Conservation (phyloP, 495 filamentous ascomycete species). For the Penicillium dipodomyicola region DNA sequence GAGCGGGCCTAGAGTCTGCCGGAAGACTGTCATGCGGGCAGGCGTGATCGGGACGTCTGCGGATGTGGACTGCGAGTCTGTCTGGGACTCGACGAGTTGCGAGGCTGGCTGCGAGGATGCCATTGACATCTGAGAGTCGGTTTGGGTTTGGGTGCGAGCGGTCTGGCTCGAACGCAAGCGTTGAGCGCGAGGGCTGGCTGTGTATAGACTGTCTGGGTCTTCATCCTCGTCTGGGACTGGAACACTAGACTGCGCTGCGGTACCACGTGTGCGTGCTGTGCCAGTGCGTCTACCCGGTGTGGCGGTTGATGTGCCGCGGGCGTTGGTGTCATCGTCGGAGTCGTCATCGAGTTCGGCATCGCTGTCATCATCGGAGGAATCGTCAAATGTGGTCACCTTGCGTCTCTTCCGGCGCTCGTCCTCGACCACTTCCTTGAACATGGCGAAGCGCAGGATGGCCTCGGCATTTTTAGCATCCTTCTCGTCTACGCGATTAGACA, state of each 20-base stretch:
- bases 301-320: slow-evolving; percentile 32
- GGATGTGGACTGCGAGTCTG: slow-evolving; percentile 46
- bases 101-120: slow-evolving; percentile 68
- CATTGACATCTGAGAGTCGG: slow-evolving; percentile 60
- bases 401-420: slow-evolving; percentile 76
- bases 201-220: slow-evolving; percentile 54
- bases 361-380: slow-evolving; percentile 47
- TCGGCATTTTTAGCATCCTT: slow-evolving; percentile 87
- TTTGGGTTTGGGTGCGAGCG: slow-evolving; percentile 38
- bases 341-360: slow-evolving; percentile 42
- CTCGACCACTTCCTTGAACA: slow-evolving; percentile 96
- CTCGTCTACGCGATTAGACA: slow-evolving; percentile 91
- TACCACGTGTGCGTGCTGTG: slow-evolving; percentile 46
- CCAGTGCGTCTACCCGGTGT: slow-evolving; percentile 28
- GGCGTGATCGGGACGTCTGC: slow-evolving; percentile 53
- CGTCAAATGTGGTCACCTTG: slow-evolving; percentile 51
- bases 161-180: slow-evolving; percentile 45
- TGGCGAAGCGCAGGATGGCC: slow-evolving; percentile 85
- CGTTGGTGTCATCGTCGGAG: slow-evolving; percentile 34
- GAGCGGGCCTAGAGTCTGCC: slow-evolving; percentile 72
- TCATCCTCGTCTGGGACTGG: slow-evolving; percentile 27
- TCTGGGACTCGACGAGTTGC: slow-evolving; percentile 60
- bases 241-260: slow-evolving; percentile 41
- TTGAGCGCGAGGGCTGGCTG: slow-evolving; percentile 51
- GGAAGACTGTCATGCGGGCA: slow-evolving; percentile 69